A percentile compares a stretch with the other conserved stretches of the same genome.
Conservation (phyloP, 139 green algal species). For the Pleodorina starrii region DNA sequence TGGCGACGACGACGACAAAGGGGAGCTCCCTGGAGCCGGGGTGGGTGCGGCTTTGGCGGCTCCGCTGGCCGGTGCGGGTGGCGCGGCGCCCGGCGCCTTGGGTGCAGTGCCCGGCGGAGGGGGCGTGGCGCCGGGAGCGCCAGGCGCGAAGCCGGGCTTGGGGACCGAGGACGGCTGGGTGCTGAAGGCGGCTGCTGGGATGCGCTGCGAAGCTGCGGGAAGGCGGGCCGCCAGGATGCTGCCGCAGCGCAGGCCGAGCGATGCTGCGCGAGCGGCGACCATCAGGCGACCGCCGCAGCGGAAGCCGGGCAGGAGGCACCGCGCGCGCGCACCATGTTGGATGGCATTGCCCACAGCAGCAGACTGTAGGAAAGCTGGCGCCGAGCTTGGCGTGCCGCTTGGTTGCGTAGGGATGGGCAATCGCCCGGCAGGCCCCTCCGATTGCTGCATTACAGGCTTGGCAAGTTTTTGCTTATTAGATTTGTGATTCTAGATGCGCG, state of each 20-base stretch:
- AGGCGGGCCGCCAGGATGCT: not conserved
- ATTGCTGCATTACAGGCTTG: conserved; percentile 13
- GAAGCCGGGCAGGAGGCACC: not conserved
- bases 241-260: conserved; percentile 9
- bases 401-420: not conserved
- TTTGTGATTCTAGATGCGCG: too few species aligned
- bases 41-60: not conserved
- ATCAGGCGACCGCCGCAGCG: not conserved
- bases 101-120: not conserved
- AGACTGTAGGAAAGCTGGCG: not conserved
- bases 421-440: not conserved
- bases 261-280: not conserved
- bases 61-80: not conserved
- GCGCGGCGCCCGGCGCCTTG: not conserved
- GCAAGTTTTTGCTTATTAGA: too few species aligned
- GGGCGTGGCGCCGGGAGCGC: not conserved
- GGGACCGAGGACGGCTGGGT: not conserved
- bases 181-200: not conserved
- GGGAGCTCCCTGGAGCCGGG: not conserved
- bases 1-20: too few species aligned
- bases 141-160: conserved; percentile 32
- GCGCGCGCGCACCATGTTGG: not conserved
- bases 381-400: not conserved
- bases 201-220: not conserved
- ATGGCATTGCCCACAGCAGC: not conserved